Base-by-base conservation (phyloP, 2,329 filamentous ascomycete genomes). In the Fusarium stilboides region DNA sequence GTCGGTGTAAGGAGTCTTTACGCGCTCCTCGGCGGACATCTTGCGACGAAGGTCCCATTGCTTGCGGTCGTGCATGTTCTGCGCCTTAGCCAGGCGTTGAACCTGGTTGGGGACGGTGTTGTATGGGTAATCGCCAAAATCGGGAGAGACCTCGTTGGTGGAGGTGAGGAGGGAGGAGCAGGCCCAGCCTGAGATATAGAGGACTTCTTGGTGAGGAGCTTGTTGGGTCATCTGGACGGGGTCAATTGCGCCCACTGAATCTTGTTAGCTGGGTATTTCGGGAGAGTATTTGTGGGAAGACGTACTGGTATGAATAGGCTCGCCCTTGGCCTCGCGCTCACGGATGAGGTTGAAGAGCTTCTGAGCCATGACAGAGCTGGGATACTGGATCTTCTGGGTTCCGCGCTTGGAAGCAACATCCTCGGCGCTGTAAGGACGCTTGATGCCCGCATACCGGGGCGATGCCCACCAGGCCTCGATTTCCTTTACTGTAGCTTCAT, bases 201-300 rank as follows among this genome's bases (percentile, higher is more conserved):
- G 87, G 19, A 98, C 92, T 79, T 99, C 95, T 79, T 98, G 96
- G 82, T 98, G 93, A 8, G 93, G 89, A 17, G 96, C 96, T 84
- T 98, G 96, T 80, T 99, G 96, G 49, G 96, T 97, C 96, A 99
- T 98, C 83, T 99, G 96, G 13, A 98, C 90, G n/a, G 96, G 96
- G 77, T 99, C 96, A 81, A 99, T 97, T 63, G 94, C 96, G 73
- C 96, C 96, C 92, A 99, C 93, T 95, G 66, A 1, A 54, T 8
- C 8, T 19, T 57, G 68, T 75, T 57, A 74, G 67, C 34, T 20
- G 34, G 6, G 26, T 24, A 36, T 34, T 28, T 54, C n/a, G 31
- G 40, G 10, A 31, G 15, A 22, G 24, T 2, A n/a, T n/a, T 12
- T 31, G 8, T 13, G 19, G 15, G 3, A 8, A 55, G 22, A 69